Evolutionary conservation across 306 rosid genomes (phyloP).

Genomic region (Pterocarpus macrocarpus): DNA sequence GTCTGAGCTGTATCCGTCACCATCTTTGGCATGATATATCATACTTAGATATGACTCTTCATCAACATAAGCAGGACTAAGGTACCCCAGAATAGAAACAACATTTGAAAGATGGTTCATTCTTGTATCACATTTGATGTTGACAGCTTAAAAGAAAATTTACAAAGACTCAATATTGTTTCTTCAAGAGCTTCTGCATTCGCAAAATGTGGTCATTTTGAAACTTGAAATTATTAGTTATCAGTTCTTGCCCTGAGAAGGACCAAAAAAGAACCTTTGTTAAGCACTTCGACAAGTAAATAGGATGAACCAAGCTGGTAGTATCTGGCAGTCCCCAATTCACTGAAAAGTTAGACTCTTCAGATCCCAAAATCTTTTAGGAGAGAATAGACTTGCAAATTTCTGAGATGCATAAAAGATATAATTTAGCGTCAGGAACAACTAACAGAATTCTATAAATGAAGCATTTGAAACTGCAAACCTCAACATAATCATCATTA

Average conservation of each 20-base stretch:
- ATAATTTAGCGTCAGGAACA: conserved; percentile 19
- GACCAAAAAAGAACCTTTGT: conserved; percentile 62
- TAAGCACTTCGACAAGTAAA: conserved; percentile 86
- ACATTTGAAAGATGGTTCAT: conserved; percentile 90
- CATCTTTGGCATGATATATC: conserved; percentile 61
- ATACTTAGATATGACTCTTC: conserved; percentile 75
- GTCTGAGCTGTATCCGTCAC: conserved; percentile 64
- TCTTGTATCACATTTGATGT: conserved; percentile 61
- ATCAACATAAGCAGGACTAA: conserved; percentile 81
- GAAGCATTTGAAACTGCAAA: conserved; percentile 48
- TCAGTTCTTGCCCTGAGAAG: not conserved
- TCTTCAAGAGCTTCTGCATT: not conserved
- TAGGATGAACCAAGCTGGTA: conserved; percentile 69
- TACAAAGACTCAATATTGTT: conserved; percentile 44
- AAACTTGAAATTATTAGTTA: conserved; percentile 27
- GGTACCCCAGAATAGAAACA: conserved; percentile 85
- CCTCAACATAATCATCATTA: conserved; percentile 79
- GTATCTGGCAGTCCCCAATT: conserved; percentile 65
- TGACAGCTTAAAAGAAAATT: conserved; percentile 63
- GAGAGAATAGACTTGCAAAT: conserved; percentile 43
- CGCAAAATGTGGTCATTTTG: too few species aligned
- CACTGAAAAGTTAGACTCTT: conserved; percentile 56
- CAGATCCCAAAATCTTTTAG: conserved; percentile 65
- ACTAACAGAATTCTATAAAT: conserved; percentile 10
- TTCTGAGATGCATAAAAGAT: conserved; percentile 36